Evolutionary conservation across 2,329 filamentous ascomycete species (phyloP).

Genomic region (Remersonia thermophila): DNA sequence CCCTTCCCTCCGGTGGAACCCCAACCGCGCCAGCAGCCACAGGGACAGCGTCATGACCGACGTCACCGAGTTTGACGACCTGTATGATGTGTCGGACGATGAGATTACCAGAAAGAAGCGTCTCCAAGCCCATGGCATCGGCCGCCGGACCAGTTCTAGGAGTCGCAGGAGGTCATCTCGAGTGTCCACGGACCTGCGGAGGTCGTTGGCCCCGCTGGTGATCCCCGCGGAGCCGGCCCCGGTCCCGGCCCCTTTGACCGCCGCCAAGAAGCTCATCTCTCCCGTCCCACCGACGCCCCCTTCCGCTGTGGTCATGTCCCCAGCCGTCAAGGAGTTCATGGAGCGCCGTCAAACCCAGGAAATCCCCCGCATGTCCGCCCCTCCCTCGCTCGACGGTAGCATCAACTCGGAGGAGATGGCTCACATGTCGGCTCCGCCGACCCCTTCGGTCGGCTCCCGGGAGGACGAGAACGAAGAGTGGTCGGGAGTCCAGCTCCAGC

Average conservation of each 20-base stretch:
- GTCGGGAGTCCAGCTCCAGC: constrained; percentile 63
- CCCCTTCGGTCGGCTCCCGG: constrained; percentile 55
- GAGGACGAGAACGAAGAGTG: constrained; percentile 51
- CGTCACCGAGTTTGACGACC: constrained; percentile 67
- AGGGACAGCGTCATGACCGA: constrained; percentile 50
- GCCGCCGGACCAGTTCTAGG: constrained; percentile 22
- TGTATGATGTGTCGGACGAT: constrained; percentile 78
- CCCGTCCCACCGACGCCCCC: constrained; percentile 52
- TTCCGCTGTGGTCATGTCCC: constrained; percentile 61
- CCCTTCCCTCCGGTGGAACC: constrained; percentile 48
- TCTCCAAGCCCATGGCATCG: constrained; percentile 28
- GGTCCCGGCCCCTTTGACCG: constrained; percentile 16
- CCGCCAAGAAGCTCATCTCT: constrained; percentile 39
- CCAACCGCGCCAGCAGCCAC: constrained; percentile 21
- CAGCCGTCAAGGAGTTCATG: constrained; percentile 61
- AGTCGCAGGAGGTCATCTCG: constrained; percentile 34
- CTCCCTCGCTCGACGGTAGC: constrained; percentile 83
- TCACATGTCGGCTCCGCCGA: constrained; percentile 69
- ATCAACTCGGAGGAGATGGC: constrained; percentile 80
- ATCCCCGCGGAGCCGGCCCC: constrained; percentile 34
- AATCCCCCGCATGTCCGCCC: constrained; percentile 63
- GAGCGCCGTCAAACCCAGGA: constrained; percentile 47
- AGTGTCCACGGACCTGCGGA: constrained; percentile 23
- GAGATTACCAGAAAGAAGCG: constrained; percentile 43
- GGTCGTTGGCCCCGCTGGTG: constrained; percentile 35